Evolutionary conservation across 441 rosid genomes (phyloP).

Genomic region (Syzygium syzygioides): DNA sequence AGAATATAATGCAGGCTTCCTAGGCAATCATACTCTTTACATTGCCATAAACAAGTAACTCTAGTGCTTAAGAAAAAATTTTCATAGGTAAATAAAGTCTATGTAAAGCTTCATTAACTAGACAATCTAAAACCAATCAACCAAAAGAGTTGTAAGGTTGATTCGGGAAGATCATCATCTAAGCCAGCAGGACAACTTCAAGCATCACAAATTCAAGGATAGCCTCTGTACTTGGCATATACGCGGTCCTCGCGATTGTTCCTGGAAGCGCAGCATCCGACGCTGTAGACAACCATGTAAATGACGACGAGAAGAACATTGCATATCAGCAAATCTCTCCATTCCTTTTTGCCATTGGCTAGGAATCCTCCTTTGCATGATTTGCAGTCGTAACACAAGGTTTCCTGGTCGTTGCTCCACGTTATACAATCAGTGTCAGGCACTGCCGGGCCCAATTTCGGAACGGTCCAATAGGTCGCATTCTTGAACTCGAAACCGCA

Average conservation of each 20-base stretch:
- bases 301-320: not conserved
- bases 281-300: not conserved
- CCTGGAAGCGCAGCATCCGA: not conserved
- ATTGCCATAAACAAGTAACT: not conserved
- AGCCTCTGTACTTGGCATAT: not conserved
- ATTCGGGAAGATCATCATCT: not conserved
- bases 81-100: not conserved
- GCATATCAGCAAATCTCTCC: not conserved
- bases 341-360: not conserved
- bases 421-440: not conserved
- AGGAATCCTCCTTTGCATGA: constrained; percentile 1
- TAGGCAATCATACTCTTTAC: not conserved
- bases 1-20: not conserved
- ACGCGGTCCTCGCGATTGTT: not conserved
- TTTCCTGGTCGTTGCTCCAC: not conserved
- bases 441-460: not conserved
- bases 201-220: not conserved
- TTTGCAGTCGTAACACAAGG: constrained; percentile 2
- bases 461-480: not conserved
- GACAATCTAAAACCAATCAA: not conserved
- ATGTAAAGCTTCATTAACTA: not conserved
- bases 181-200: not conserved
- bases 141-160: not conserved
- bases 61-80: not conserved
- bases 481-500: not conserved